phyloP scores from a whole-genome alignment of 176 grass and related monocot species.

The Eremochloa ophiuroides region DNA sequence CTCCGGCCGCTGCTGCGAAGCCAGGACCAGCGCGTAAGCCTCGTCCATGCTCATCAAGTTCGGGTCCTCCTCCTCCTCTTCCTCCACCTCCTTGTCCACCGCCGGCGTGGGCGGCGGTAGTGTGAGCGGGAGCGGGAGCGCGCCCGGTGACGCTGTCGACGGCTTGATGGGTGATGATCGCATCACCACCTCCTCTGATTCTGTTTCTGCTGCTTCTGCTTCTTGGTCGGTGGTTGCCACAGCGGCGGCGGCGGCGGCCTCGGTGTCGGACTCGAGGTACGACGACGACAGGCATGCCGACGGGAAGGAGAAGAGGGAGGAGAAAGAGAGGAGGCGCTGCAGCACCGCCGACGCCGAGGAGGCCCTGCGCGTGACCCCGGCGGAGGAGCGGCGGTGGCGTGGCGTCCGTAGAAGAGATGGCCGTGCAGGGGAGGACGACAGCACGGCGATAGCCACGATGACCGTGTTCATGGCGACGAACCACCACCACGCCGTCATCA shows the following conservation, averaged over 20 bases:
- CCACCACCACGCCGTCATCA: not conserved
- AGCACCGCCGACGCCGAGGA: slow-evolving; percentile 22
- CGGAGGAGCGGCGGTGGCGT: not conserved
- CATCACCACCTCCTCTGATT: not conserved
- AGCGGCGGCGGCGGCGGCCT: not conserved
- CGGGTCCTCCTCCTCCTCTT: not conserved
- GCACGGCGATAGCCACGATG: slow-evolving; percentile 21
- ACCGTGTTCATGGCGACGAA: slow-evolving; percentile 34
- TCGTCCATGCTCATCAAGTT: slow-evolving; percentile 49
- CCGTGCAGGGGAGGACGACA: not conserved
- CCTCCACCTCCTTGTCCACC: not conserved
- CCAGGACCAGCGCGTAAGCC: slow-evolving; percentile 29
- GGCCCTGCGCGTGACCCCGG: slow-evolving; percentile 21
- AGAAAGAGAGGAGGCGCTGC: slow-evolving; percentile 22
- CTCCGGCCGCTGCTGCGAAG: slow-evolving; percentile 3
- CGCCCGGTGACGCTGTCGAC: not conserved
- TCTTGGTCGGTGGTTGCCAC: no score
- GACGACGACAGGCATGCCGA: not conserved
- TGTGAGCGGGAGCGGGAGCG: not conserved
- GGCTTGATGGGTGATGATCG: not conserved
- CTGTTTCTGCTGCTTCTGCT: no score
- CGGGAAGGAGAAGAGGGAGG: slow-evolving; percentile 34
- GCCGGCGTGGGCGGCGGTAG: not conserved
- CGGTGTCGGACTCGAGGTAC: not conserved
- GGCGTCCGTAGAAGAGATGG: not conserved